Evolutionary conservation across 2,329 filamentous ascomycete genomes (phyloP).

Genomic region (Pseudonectria foliicola): DNA sequence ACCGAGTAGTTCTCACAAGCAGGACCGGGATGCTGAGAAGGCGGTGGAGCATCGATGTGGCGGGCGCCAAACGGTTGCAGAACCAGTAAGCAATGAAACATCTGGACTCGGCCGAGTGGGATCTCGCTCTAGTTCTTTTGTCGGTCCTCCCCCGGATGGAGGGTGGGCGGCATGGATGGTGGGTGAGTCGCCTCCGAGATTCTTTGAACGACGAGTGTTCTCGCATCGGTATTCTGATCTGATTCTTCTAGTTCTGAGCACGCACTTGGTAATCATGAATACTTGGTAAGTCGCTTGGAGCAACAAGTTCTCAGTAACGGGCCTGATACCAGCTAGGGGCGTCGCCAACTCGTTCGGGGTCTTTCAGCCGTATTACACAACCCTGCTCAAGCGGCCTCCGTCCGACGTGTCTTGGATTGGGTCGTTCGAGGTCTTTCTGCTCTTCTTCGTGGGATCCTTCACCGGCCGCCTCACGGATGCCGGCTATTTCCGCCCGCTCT

Average conservation of each 20-base stretch:
- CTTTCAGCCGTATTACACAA: slow-evolving; percentile 46
- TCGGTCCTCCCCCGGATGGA: slow-evolving; percentile 44
- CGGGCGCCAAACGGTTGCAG: no score
- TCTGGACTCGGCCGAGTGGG: slow-evolving; percentile 25
- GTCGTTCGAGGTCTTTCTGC: slow-evolving; percentile 45
- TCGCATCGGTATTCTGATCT: not conserved
- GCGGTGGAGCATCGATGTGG: no score
- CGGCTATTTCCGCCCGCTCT: slow-evolving; percentile 41
- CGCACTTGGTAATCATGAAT: slow-evolving; percentile 40
- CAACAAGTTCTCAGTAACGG: no score
- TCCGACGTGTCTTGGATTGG: slow-evolving; percentile 46
- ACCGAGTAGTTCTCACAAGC: no score
- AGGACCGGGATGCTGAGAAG: no score
- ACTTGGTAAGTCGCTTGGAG: slow-evolving; percentile 32
- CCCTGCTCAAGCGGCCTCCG: slow-evolving; percentile 6
- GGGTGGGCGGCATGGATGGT: slow-evolving; percentile 40
- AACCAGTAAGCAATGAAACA: no score
- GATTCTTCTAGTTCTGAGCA: slow-evolving; percentile 7
- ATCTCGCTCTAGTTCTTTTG: slow-evolving; percentile 33
- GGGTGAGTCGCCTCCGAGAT: slow-evolving; percentile 24
- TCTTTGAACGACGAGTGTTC: not conserved
- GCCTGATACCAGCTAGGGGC: slow-evolving; percentile 28
- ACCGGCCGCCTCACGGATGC: slow-evolving; percentile 48
- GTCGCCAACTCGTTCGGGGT: slow-evolving; percentile 48
- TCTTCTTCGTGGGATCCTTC: slow-evolving; percentile 48